phyloP scores from a whole-genome alignment of 192 early-diverging fungal species.

The Mortierella alpina region DNA sequence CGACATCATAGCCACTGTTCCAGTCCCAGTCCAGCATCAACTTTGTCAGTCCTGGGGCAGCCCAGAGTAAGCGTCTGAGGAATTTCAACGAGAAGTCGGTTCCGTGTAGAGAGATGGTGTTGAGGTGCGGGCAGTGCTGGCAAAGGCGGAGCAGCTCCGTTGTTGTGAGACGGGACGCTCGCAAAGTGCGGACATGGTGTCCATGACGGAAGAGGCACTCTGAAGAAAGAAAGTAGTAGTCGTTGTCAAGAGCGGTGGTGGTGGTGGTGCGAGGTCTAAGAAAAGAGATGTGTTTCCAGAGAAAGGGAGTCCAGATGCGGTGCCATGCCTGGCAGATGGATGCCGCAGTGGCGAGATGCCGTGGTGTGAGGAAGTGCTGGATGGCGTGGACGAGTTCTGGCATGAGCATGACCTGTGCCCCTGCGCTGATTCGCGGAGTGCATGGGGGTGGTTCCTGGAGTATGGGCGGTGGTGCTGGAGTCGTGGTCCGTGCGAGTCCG shows the following conservation, averaged over 20 bases:
- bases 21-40: too few relatives aligned
- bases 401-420: background rate
- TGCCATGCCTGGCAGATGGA: constrained; percentile 16
- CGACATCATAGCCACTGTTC: too few relatives aligned
- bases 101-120: background rate
- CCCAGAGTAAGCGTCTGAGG: too few relatives aligned
- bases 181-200: background rate
- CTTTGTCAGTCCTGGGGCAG: too few relatives aligned
- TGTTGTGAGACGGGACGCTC: constrained; percentile 14
- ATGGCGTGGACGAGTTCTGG: constrained; percentile 22
- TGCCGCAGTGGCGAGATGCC: constrained; percentile 1
- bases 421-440: too few relatives aligned
- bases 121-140: constrained; percentile 1
- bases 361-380: background rate
- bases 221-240: constrained; percentile 6
- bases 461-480: background rate
- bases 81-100: too few relatives aligned
- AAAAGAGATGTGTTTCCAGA: constrained; percentile 15
- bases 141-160: constrained; percentile 2
- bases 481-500: too few relatives aligned
- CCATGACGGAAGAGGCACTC: constrained; percentile 13
- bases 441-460: background rate
- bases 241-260: background rate
- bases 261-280: constrained; percentile 1
- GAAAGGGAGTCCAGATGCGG: constrained; percentile 13